phyloP scores from a whole-genome alignment of 78 protist genomes.

The Emiliania huxleyi region DNA sequence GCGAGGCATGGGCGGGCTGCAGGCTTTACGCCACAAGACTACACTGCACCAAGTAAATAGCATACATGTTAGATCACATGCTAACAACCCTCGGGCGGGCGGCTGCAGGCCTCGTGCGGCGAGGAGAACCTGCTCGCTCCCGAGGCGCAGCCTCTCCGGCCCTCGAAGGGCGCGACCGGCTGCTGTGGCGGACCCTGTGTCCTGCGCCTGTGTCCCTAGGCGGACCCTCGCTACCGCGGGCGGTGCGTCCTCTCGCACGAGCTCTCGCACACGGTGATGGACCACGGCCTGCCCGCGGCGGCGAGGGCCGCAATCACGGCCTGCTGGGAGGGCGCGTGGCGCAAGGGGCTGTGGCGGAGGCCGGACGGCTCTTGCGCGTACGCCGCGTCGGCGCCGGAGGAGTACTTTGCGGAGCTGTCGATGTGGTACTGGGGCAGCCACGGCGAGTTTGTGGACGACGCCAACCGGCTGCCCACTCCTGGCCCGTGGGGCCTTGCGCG shows the following conservation, averaged over 20 bases:
- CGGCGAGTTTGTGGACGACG: not conserved
- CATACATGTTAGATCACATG: too few relatives aligned
- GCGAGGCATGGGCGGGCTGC: constrained; percentile 31
- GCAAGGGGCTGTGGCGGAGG: not conserved
- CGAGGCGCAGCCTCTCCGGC: too few relatives aligned
- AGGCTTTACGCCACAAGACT: too few relatives aligned
- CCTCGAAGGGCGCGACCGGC: too few relatives aligned
- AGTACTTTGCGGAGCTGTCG: constrained; percentile 1
- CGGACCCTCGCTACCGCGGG: not conserved
- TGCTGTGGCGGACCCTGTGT: too few relatives aligned
- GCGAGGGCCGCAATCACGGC: not conserved
- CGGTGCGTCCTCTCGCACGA: constrained; percentile 1
- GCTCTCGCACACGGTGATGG: constrained; percentile 2
- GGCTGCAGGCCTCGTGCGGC: not conserved
- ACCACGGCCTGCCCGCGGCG: not conserved
- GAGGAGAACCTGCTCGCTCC: constrained; percentile 13
- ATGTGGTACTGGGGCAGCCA: constrained; percentile 24
- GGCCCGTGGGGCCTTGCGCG: not conserved
- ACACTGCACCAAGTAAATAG: too few relatives aligned
- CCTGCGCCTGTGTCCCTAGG: too few relatives aligned
- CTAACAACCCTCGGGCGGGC: too few relatives aligned
- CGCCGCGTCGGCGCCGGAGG: not conserved
- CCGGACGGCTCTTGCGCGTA: not conserved
- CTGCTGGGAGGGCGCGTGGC: not conserved
- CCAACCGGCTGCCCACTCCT: not conserved